These are phyloP conservation scores for Fusarium brevicatenulatum DNA, from an alignment of 2,329 filamentous ascomycete genomes.

Conservation along the genomic window DNA sequence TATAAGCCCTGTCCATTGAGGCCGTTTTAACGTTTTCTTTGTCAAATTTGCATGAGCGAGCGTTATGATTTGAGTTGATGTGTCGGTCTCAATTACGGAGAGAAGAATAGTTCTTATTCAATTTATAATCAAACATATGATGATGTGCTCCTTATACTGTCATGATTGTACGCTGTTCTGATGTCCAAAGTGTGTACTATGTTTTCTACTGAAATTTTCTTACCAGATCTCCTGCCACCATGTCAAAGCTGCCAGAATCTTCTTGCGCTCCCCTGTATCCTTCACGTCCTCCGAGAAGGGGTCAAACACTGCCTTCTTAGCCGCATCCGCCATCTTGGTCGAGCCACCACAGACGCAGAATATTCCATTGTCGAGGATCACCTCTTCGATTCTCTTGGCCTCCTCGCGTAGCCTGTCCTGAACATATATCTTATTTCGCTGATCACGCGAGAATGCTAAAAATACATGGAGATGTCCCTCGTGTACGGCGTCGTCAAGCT, in stretches of 20 bases:
- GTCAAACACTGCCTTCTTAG: slow-evolving; percentile 62
- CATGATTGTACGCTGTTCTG: neutral
- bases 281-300: slow-evolving; percentile 54
- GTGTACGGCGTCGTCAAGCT: slow-evolving; percentile 67
- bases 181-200: slow-evolving; percentile 1
- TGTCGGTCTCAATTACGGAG: neutral
- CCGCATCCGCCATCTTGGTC: slow-evolving; percentile 67
- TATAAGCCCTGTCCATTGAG: neutral
- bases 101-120: neutral
- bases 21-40: neutral
- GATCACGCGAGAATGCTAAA: slow-evolving; percentile 62
- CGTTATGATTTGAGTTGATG: slow-evolving; percentile 16
- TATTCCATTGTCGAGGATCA: slow-evolving; percentile 55
- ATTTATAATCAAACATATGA: neutral
- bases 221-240: slow-evolving; percentile 72
- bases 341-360: slow-evolving; percentile 67
- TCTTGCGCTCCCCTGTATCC: slow-evolving; percentile 53
- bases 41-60: slow-evolving; percentile 20
- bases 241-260: slow-evolving; percentile 49
- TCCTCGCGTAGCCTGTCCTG: slow-evolving; percentile 63
- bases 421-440: slow-evolving; percentile 63
- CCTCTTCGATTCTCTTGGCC: slow-evolving; percentile 45
- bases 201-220: neutral
- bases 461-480: slow-evolving; percentile 47
- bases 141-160: neutral